phyloP scores from a whole-genome alignment of 192 early-diverging fungal genomes.

The Spizellomyces sp. region DNA sequence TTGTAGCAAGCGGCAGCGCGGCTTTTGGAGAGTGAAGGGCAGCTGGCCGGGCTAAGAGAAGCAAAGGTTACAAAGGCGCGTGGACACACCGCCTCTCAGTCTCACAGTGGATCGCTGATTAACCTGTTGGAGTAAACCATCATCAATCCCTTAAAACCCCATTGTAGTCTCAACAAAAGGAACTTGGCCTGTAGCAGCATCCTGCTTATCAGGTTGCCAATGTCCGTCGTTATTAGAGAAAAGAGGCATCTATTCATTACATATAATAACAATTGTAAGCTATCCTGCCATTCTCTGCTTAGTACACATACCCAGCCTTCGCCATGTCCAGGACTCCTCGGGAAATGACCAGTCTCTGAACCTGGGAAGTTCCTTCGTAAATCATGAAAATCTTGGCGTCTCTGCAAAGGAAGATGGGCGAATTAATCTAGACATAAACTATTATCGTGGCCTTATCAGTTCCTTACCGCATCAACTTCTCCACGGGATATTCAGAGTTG shows the following conservation, averaged over 20 bases:
- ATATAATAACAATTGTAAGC: no score
- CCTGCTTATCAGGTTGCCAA: no score
- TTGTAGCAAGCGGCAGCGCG: no score
- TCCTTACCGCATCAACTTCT: slow-evolving; percentile 81
- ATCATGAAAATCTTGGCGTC: slow-evolving; percentile 96
- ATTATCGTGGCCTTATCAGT: neutral
- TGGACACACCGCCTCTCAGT: neutral
- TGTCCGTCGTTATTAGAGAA: neutral
- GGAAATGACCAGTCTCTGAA: slow-evolving; percentile 91
- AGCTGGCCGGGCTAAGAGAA: no score
- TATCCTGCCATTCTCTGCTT: neutral
- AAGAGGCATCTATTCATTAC: neutral
- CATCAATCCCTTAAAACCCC: no score
- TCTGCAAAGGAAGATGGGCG: slow-evolving; percentile 3
- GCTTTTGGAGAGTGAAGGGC: no score
- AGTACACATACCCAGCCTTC: slow-evolving; percentile 43
- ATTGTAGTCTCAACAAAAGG: no score
- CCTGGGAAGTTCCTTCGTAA: slow-evolving; percentile 96
- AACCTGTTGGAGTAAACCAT: neutral
- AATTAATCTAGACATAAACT: neutral
- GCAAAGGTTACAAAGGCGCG: neutral
- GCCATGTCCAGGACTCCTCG: slow-evolving; percentile 72
- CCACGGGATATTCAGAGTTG: slow-evolving; percentile 90
- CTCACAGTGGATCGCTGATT: neutral
- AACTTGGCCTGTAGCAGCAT: no score